Base-by-base conservation (phyloP, 805 yeast genomes). In the Candida sakaeoensis region DNA sequence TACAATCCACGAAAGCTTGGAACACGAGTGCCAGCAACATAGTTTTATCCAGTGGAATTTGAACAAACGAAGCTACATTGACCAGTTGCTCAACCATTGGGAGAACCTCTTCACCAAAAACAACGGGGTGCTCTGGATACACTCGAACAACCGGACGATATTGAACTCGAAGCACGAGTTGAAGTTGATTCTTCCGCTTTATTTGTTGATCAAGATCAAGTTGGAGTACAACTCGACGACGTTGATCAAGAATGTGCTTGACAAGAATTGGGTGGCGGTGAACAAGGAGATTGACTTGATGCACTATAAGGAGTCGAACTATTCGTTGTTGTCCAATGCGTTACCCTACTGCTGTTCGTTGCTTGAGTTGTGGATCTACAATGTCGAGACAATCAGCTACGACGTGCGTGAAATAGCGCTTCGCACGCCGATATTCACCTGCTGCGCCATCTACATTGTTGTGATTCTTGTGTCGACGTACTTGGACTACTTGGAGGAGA, bases 391-490 rank as follows among this genome's bases (percentile, higher is more conserved):
- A 36, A 74, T 74, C 21, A 74, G 75, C 38, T 46, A 42, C 32
- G 83, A 82, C 54, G 80, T 84, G 1, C 81, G 77, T 46, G 75
- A 77, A 53, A 78, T 85, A 0, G 77, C 86, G 1, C 71, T 82
- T 23, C 66, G 88, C 47, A 82, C 91, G 0, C 93, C 93, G 1
- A 83, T 83, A 19, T 83, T 82, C 56, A 81, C 85, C 51, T 72
- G 83, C 22, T 79, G 88, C 1, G 80, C 88, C 54, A 72, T 82
- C 19, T 82, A 82, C 52, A 75, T 82, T 1, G 66, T 88, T 1
- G 63, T 80, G 9, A 60, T 83, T 39, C 62, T 84, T 25, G 70
- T 83, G 38, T 76, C 87, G 2, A 86, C 81, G 50, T 82, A 75
- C 50, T 58, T 84, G 47, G 68, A 72, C 41, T 62, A 71, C 4